phyloP scores from a whole-genome alignment of 305 asterid species.

The Salvia sclarea region DNA sequence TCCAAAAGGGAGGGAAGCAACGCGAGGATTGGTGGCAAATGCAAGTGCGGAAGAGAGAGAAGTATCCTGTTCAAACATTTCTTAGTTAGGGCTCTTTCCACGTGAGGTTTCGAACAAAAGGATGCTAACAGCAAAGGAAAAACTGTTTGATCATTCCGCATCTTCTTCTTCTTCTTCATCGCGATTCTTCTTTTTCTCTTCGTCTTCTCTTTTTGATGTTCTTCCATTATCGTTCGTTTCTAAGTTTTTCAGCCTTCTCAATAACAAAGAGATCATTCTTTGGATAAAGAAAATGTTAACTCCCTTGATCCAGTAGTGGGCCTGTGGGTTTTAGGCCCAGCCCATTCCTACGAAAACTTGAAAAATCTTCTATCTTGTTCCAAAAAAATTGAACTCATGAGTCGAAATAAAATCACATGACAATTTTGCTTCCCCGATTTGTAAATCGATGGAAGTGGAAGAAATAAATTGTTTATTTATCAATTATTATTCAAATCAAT shows the following conservation, averaged over 20 bases:
- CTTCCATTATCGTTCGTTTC: conserved; percentile 10
- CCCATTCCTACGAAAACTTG: no score
- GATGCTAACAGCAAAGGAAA: conserved; percentile 60
- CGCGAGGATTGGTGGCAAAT: conserved; percentile 50
- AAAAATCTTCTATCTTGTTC: no score
- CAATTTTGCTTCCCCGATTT: no score
- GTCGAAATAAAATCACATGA: no score
- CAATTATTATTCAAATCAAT: background rate
- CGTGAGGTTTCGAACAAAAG: conserved; percentile 36
- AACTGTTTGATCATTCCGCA: conserved; percentile 34
- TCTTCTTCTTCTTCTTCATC: conserved; percentile 35
- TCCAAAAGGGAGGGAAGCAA: conserved; percentile 68
- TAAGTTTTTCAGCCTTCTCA: background rate
- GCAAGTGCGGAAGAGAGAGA: conserved; percentile 41
- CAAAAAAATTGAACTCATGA: no score
- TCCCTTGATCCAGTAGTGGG: no score
- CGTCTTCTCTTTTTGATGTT: conserved; percentile 26
- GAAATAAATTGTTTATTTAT: no score
- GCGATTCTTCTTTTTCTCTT: conserved; percentile 26
- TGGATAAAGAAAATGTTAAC: no score
- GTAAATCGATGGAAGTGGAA: no score
- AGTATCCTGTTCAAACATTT: conserved; percentile 49
- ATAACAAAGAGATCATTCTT: background rate
- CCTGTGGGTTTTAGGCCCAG: no score
- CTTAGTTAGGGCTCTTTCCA: conserved; percentile 36